Evolutionary conservation across 305 asterid genomes (phyloP).

Genomic region (Solanum hybrid): DNA sequence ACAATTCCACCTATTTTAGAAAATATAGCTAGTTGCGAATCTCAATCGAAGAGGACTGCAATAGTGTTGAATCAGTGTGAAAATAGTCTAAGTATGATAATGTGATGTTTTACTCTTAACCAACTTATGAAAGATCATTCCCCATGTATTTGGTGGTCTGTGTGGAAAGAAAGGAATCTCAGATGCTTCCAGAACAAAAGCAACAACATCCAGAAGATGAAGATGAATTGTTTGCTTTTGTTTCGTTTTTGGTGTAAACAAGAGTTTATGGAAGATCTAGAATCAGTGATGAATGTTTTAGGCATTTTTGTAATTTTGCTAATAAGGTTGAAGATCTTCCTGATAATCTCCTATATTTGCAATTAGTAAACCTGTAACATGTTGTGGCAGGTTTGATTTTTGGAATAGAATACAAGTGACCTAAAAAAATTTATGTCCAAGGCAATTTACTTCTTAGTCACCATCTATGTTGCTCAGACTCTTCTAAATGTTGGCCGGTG

Average conservation of each 20-base stretch:
- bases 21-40: not conserved
- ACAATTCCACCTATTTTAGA: not conserved
- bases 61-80: not conserved
- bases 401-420: not conserved
- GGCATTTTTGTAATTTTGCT: not conserved
- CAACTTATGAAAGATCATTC: not conserved
- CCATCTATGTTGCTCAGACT: not conserved
- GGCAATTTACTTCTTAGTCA: not conserved
- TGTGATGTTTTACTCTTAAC: not conserved
- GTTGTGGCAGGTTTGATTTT: not conserved
- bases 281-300: not conserved
- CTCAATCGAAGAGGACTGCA: not conserved
- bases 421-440: not conserved
- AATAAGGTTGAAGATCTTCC: not conserved
- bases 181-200: not conserved
- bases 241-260: not conserved
- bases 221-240: not conserved
- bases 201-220: not conserved
- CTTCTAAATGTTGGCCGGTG: not conserved
- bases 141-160: not conserved
- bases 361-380: not conserved
- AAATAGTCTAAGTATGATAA: not conserved
- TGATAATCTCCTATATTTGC: not conserved
- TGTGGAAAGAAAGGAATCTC: not conserved
- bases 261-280: not conserved